A percentile compares a stretch with the other conserved stretches of the same genome.
phyloP scores from a whole-genome alignment of 306 rosid genomes.

The Casuarina glauca region DNA sequence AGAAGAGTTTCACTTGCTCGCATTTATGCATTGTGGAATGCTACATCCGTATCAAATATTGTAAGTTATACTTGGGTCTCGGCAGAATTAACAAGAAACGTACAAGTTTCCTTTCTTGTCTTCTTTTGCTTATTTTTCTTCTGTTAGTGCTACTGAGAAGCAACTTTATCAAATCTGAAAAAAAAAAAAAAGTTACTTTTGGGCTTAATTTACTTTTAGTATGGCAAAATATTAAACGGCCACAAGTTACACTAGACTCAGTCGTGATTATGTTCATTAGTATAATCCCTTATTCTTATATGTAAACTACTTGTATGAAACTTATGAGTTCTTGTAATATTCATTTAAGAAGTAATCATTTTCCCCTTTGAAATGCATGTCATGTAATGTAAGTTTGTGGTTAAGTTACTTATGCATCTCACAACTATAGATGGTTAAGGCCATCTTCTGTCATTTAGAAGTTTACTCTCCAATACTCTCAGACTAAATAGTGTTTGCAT shows the following conservation, averaged over 20 bases:
- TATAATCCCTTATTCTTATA: not conserved
- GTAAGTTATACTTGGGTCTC: constrained; percentile 58
- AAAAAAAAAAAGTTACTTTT: not conserved
- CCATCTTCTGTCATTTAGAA: not conserved
- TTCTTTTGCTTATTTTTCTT: constrained; percentile 4
- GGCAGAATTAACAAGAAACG: not conserved
- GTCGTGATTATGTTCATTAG: not conserved
- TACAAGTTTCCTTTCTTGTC: not conserved
- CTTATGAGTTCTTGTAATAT: not conserved
- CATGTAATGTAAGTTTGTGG: constrained; percentile 3
- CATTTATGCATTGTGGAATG: constrained; percentile 94
- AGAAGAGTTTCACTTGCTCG: constrained; percentile 91
- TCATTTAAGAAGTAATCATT: not conserved
- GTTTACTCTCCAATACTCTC: not conserved
- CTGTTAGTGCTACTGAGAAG: constrained; percentile 17
- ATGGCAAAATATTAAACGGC: not conserved
- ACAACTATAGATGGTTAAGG: not conserved
- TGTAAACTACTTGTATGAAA: not conserved
- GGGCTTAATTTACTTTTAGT: not conserved
- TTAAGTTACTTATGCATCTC: not conserved
- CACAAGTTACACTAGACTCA: not conserved
- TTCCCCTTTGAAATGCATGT: not conserved
- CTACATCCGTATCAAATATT: constrained; percentile 79
- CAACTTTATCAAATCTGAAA: not conserved
- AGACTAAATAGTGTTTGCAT: not conserved